Evolutionary conservation across 306 rosid species (phyloP).

Genomic region (Pyrus bretschneideri): DNA sequence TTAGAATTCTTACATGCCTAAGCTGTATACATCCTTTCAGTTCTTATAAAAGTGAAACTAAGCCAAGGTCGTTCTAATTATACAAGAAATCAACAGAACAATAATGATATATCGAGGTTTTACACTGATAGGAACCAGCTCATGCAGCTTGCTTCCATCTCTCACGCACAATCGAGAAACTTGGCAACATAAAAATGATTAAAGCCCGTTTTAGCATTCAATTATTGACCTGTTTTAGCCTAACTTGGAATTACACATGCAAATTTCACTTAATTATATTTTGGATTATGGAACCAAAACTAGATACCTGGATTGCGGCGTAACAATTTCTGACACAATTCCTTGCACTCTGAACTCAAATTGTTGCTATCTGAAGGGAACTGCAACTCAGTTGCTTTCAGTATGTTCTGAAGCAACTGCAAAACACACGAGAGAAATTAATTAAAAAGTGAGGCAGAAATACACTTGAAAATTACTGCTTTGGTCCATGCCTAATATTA

Average conservation of each 20-base stretch:
- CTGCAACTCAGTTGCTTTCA: conserved; percentile 75
- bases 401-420: conserved; percentile 95
- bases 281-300: neutral
- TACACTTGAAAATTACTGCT: conserved; percentile 8
- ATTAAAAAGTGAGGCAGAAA: conserved; percentile 6
- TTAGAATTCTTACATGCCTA: conserved; percentile 14
- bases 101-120: neutral
- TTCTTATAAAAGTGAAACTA: neutral
- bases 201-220: neutral
- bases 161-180: neutral
- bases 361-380: conserved; percentile 58
- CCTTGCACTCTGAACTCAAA: conserved; percentile 81
- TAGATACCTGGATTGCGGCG: conserved; percentile 87
- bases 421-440: conserved; percentile 18
- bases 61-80: neutral
- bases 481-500: conserved; percentile 13
- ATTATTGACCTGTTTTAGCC: neutral
- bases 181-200: neutral
- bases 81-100: neutral
- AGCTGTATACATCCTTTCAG: neutral
- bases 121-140: neutral
- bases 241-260: neutral
- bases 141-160: neutral
- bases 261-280: neutral
- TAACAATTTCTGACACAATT: conserved; percentile 82